Conservation (phyloP, 208 protist genomes). For the Wallacemonas collosoma region DNA sequence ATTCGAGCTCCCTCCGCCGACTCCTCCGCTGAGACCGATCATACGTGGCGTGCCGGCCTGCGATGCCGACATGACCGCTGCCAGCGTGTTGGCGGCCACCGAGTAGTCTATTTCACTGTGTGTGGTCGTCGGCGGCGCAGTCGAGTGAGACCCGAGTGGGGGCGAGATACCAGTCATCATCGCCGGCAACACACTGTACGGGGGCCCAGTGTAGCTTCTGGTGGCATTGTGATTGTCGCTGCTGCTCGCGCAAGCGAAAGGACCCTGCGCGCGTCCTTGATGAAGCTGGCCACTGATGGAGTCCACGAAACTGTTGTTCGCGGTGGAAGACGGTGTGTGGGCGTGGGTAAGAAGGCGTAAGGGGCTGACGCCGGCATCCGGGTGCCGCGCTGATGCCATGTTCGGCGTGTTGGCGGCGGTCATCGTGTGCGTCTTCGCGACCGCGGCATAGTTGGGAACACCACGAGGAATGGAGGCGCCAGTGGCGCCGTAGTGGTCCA, state of each 20-base stretch:
- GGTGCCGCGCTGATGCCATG: background rate
- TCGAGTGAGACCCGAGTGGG: background rate
- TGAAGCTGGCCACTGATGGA: background rate
- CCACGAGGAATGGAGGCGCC: no score
- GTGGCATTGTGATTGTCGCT: no score
- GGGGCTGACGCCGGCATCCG: background rate
- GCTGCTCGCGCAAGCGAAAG: background rate
- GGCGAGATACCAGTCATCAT: background rate
- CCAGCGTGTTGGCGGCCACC: background rate
- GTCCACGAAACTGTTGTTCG: constrained; percentile 12
- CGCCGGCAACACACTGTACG: background rate
- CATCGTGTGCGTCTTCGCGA: background rate
- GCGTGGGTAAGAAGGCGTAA: background rate
- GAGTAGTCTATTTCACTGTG: constrained; percentile 11
- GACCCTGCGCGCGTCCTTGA: background rate
- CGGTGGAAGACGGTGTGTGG: constrained; percentile 8
- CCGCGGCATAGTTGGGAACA: background rate
- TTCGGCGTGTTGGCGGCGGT: background rate
- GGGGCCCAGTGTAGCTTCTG: background rate
- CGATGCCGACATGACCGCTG: background rate
- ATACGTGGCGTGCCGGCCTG: background rate
- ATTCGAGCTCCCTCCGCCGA: no score
- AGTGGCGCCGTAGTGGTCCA: no score
- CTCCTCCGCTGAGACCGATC: no score
- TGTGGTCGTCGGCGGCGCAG: constrained; percentile 9